Percentiles rank a stretch among this genome's conserved stretches.
Conservation (phyloP, 805 yeast genomes). For the Yamadazyma philogaea region DNA sequence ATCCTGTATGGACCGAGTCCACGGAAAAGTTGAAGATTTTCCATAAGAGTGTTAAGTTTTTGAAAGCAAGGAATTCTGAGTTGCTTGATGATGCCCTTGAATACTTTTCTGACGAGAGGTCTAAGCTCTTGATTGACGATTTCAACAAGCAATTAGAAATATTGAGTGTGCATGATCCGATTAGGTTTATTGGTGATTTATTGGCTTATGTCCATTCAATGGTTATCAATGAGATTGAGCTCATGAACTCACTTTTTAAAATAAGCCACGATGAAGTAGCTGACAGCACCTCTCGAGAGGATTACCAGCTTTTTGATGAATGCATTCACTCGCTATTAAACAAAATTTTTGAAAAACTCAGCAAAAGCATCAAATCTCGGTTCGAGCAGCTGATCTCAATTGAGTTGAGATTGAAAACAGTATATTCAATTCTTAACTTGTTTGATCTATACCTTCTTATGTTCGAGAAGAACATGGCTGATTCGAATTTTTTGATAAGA, state of each 20-base stretch:
- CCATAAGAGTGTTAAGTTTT: constrained; percentile 29
- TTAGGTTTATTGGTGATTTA: constrained; percentile 80
- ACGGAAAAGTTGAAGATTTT: constrained; percentile 24
- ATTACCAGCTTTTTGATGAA: constrained; percentile 1
- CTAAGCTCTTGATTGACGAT: constrained; percentile 61
- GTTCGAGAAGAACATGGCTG: constrained; percentile 48
- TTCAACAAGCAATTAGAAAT: constrained; percentile 39
- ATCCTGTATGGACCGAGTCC: constrained; percentile 28
- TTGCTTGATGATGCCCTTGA: constrained; percentile 58
- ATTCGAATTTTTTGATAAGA: constrained; percentile 15
- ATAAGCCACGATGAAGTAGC: constrained; percentile 15
- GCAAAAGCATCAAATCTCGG: constrained; percentile 59
- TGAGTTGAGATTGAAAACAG: constrained; percentile 54
- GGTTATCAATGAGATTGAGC: constrained; percentile 83
- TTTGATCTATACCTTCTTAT: constrained; percentile 68
- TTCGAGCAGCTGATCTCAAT: constrained; percentile 67
- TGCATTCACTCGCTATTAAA: constrained; percentile 1
- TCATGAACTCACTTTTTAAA: constrained; percentile 58
- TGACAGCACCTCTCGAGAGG: constrained; percentile 12
- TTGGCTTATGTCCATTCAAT: constrained; percentile 84
- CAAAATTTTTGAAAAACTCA: constrained; percentile 48
- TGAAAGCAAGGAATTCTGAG: constrained; percentile 36
- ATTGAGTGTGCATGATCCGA: constrained; percentile 67
- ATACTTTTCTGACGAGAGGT: constrained; percentile 66
- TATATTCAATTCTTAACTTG: constrained; percentile 59